These are phyloP conservation scores for Phytophthora citrophthora DNA, from an alignment of 352 stramenopile species.

Conservation along the genomic window DNA sequence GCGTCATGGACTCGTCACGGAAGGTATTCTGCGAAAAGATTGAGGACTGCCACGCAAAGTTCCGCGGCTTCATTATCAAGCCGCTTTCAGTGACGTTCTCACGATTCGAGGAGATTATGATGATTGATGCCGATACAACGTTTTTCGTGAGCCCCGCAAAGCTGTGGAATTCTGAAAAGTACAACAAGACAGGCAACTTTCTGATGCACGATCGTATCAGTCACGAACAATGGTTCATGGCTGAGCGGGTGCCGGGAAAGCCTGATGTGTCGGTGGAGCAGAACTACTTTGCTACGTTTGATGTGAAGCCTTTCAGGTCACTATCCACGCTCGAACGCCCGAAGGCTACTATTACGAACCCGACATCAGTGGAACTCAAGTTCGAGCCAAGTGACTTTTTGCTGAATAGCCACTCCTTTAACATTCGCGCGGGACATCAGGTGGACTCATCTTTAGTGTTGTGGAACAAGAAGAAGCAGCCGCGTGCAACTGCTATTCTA, in stretches of 20 bases:
- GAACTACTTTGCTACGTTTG: constrained; percentile 36
- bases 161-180: constrained; percentile 55
- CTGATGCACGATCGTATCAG: constrained; percentile 65
- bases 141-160: constrained; percentile 54
- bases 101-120: constrained; percentile 65
- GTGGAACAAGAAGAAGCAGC: constrained; percentile 48
- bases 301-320: constrained; percentile 27
- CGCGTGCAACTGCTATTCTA: constrained; percentile 46
- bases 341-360: constrained; percentile 22
- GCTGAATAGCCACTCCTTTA: constrained; percentile 39
- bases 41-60: constrained; percentile 45
- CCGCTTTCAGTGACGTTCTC: constrained; percentile 55
- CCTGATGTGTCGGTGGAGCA: constrained; percentile 28
- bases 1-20: constrained; percentile 23
- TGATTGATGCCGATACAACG: constrained; percentile 62
- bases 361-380: constrained; percentile 17
- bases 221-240: constrained; percentile 35
- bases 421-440: constrained; percentile 44
- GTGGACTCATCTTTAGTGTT: constrained; percentile 55
- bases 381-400: constrained; percentile 39
- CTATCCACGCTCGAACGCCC: constrained; percentile 25
- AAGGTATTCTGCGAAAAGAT: constrained; percentile 54
- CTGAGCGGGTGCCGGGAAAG: constrained; percentile 23
- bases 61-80: constrained; percentile 62
- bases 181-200: constrained; percentile 52